Percentiles rank a stretch among this genome's conserved stretches.
These are phyloP conservation scores for Populus hybrid DNA, from an alignment of 441 rosid genomes.

Conservation along the genomic window DNA sequence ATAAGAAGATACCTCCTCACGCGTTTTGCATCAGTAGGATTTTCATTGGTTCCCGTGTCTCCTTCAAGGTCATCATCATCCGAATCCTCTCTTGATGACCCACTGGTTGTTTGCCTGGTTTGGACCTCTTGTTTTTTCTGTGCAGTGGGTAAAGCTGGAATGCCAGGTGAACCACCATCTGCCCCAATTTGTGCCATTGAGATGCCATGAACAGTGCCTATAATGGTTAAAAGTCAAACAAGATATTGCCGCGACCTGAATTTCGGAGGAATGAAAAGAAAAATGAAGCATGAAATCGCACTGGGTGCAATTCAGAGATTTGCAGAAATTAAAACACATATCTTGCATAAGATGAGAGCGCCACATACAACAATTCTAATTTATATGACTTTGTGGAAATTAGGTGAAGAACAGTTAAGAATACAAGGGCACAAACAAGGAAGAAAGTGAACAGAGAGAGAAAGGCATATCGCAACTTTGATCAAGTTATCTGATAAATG, in stretches of 20 bases:
- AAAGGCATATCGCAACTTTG: not conserved
- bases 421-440: not conserved
- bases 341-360: not conserved
- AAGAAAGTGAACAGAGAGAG: not conserved
- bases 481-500: not conserved
- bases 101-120: conserved; percentile 75
- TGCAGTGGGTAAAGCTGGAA: conserved; percentile 32
- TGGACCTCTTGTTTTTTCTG: conserved; percentile 42
- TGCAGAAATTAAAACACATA: not conserved
- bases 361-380: not conserved
- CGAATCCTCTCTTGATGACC: conserved; percentile 88
- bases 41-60: conserved; percentile 73
- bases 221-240: conserved; percentile 14
- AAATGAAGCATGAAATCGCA: not conserved
- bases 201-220: conserved; percentile 33
- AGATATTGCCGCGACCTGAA: not conserved
- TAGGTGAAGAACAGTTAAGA: not conserved
- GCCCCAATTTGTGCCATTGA: conserved; percentile 36
- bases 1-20: conserved; percentile 59
- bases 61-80: conserved; percentile 91
- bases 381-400: not conserved
- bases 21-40: conserved; percentile 68
- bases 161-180: conserved; percentile 37
- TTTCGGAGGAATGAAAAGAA: not conserved
- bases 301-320: conserved; percentile 1